phyloP scores from a whole-genome alignment of 441 rosid genomes.

The Isatis lusitanica region DNA sequence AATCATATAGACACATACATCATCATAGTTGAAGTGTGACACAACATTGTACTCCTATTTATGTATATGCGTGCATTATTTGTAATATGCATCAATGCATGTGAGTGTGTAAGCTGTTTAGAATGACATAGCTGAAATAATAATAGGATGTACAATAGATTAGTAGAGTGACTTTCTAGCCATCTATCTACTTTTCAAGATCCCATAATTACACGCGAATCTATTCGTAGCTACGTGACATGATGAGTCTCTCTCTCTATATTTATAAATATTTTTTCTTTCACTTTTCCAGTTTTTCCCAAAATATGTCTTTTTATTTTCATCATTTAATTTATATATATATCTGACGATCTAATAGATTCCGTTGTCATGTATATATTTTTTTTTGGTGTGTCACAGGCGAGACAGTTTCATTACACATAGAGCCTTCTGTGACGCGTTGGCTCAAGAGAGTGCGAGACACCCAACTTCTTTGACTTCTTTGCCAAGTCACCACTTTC shows the following conservation, averaged over 20 bases:
- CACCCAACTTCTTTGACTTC: conserved; percentile 53
- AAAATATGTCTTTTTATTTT: conserved; percentile 24
- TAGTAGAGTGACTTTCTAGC: conserved; percentile 31
- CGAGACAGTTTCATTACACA: conserved; percentile 64
- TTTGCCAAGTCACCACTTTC: conserved; percentile 45
- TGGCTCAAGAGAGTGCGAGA: conserved; percentile 59
- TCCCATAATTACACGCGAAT: conserved; percentile 42
- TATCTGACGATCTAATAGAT: conserved; percentile 35
- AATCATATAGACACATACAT: conserved; percentile 28
- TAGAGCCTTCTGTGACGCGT: conserved; percentile 60
- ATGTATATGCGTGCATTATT: conserved; percentile 33
- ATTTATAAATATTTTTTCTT: conserved; percentile 11
- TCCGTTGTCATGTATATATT: background rate
- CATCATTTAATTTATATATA: background rate
- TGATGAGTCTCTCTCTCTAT: conserved; percentile 41
- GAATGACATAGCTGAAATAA: conserved; percentile 11
- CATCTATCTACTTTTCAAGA: conserved; percentile 36
- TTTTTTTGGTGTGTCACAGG: conserved; percentile 35
- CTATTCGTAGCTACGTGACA: conserved; percentile 40
- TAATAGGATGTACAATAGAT: conserved; percentile 28
- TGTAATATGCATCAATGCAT: conserved; percentile 26
- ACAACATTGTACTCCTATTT: conserved; percentile 40
- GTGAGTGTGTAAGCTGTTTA: conserved; percentile 31
- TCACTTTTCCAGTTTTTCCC: conserved; percentile 18
- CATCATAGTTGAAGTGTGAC: conserved; percentile 35